Evolutionary conservation across 1,284 basidiomycete species (phyloP), one percentile per base, ranked within the genome.

Genomic region (Ganoderma meredithae): DNA sequence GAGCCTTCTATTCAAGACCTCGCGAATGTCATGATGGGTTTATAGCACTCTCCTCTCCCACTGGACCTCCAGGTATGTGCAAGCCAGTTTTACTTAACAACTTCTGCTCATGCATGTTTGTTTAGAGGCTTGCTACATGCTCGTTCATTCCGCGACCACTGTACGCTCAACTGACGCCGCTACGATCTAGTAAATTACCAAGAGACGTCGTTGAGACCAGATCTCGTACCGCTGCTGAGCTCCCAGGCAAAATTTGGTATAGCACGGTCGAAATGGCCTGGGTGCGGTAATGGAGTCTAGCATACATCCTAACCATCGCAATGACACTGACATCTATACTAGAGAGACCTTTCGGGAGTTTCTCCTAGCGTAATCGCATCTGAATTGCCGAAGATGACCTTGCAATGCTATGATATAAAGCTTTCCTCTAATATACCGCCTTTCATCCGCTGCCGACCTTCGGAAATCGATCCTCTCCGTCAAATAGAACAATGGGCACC

Each of bases 1-100:
- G 61, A 55, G 7, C 47, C 47, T 25, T 31, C 27, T 15, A 49
- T 70, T 1, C 69, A 70, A 36, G 66, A 67, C n/a, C 65, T 70
- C 8, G 63, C 69, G 3, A 55, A 64, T 49, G 60, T 70, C 47
- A 67, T 70, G 60, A 65, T 41, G 41, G 53, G 39, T 10, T 55
- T 69, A 2, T 66, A 13, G 41, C 10, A 17, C 6, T 22, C 27
- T 39, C n/a, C 1, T 4, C 1, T n/a, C 10, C 36, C 19, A n/a
- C 33, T 7, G 9, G 3, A 12, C n/a, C 8, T 22, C 3, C 12
- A 41, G 39, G 58, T 60, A n/a, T 9, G 22, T 25, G 3, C 12
- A 40, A 27, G 12, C 22, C 9, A 58, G 15, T 7, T 31, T 13
- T 22, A 10, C 43, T 10, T 33, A 19, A 55, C 27, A 6, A 17